These are phyloP conservation scores for Neocucurbitaria cava DNA, from an alignment of 2,329 filamentous ascomycete species.

Conservation along the genomic window DNA sequence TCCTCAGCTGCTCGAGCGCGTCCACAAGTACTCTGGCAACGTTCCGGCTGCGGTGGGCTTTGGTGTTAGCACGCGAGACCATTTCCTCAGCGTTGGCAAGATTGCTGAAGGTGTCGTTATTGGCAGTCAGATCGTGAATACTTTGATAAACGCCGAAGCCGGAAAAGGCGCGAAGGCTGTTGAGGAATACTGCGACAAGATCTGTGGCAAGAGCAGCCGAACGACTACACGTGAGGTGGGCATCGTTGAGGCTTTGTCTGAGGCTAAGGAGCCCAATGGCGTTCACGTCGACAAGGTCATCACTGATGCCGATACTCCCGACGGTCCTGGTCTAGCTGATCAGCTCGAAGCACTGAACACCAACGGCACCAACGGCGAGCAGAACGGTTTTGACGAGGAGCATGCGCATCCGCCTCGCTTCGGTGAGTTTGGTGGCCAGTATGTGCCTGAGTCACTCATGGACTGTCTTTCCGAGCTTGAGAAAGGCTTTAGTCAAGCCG, in stretches of 20 bases:
- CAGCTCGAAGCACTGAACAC: conserved; percentile 84
- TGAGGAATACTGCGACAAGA: conserved; percentile 83
- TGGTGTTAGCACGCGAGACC: conserved; percentile 92
- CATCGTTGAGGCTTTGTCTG: conserved; percentile 71
- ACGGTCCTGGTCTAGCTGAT: conserved; percentile 75
- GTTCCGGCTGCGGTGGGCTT: conserved; percentile 93
- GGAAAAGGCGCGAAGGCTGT: conserved; percentile 75
- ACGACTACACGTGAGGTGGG: conserved; percentile 70
- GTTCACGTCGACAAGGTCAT: conserved; percentile 75
- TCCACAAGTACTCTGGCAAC: conserved; percentile 91
- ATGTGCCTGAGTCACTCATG: conserved; percentile 97
- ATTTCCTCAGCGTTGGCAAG: conserved; percentile 84
- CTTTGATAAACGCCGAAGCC: conserved; percentile 71
- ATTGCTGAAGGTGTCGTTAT: conserved; percentile 95
- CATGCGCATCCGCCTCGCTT: conserved; percentile 81
- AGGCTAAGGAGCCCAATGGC: conserved; percentile 65
- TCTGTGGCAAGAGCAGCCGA: conserved; percentile 64
- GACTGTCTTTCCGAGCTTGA: conserved; percentile 93
- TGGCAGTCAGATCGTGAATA: conserved; percentile 91
- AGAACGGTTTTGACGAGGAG: conserved; percentile 41
- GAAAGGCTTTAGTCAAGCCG: conserved; percentile 85
- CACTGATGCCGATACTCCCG: conserved; percentile 61
- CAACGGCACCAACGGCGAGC: conserved; percentile 48
- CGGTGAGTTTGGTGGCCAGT: conserved; percentile 95
- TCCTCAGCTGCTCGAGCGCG: conserved; percentile 79